phyloP scores from a whole-genome alignment of 2,329 filamentous ascomycete species.

The Aspergillus sp. region DNA sequence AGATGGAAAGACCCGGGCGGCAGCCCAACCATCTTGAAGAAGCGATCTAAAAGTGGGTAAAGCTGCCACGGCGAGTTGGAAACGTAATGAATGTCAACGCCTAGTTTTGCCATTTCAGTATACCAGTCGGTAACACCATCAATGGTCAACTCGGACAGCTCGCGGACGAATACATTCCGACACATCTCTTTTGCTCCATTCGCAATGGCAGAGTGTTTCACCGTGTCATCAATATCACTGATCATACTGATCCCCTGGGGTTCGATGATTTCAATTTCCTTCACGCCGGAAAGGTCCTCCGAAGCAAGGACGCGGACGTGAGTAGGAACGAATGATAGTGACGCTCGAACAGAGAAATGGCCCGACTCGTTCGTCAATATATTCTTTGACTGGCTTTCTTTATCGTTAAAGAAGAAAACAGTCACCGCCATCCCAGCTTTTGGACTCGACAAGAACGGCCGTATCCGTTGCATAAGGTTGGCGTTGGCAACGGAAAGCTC shows the following conservation, averaged over 20 bases:
- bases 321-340: conserved; percentile 86
- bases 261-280: conserved; percentile 75
- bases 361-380: conserved; percentile 84
- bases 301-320: conserved; percentile 84
- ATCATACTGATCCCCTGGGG: conserved; percentile 84
- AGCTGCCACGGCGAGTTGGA: conserved; percentile 99
- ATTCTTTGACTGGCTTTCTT: conserved; percentile 77
- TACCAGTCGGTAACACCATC: conserved; percentile 93
- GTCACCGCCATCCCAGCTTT: conserved; percentile 76
- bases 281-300: conserved; percentile 77
- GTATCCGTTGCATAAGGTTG: conserved; percentile 82
- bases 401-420: conserved; percentile 91
- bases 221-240: conserved; percentile 95
- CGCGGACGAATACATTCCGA: conserved; percentile 89
- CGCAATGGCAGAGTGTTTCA: conserved; percentile 91
- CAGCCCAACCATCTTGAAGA: conserved; percentile 76
- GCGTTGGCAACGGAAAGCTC: conserved; percentile 79
- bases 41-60: conserved; percentile 83
- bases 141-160: conserved; percentile 76
- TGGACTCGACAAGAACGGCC: conserved; percentile 86
- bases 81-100: conserved; percentile 91
- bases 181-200: conserved; percentile 91
- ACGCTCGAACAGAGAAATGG: conserved; percentile 78
- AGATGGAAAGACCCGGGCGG: conserved; percentile 89
- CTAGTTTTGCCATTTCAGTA: conserved; percentile 69